Evolutionary conservation across 2,329 filamentous ascomycete genomes (phyloP), one percentile per base, ranked within the genome.

Genomic region (Phialemonium atrogriseum): DNA sequence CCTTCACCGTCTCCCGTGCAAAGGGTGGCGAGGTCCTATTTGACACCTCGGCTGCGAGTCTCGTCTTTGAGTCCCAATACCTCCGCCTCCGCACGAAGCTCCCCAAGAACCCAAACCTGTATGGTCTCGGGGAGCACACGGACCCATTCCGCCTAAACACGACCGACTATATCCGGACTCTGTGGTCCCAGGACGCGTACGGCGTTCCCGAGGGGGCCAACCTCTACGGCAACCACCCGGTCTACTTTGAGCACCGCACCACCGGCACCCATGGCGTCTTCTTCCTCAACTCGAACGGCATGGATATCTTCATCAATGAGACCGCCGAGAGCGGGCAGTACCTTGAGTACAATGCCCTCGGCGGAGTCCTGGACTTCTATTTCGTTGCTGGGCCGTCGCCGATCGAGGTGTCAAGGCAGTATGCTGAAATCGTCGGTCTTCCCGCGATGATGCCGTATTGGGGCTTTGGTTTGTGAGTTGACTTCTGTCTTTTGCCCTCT

Each of bases 41-140:
- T 50, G 78, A 88, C 45, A 84, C 81, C 0, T 74, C 75, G 1
- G 77, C 68, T 1, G 70, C 72, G 4, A 62, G 66, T 7, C 59
- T 91, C 9, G 63, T 91, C 25, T 91, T 87, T 45, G 79, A 91
- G 56, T 75, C 74, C 9, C 84, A 91, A 53, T 91, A 86, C 46
- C 56, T 91, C 15, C 73, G 78, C 13, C 63, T 89, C 36, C 70
- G 80, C 25, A 88, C 84, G 2, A 71, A 65, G 38, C 63, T 91
- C 9, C 83, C 84, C 0, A 54, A 71, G 1, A 62, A 76, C 32
- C 80, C 83, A 0, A 74, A 81, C 45, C 59, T 91, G 5, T 91
- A 91, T 49, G 84, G 85, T 1, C 66, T 89, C 2, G 84, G 84
- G 21, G 84, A 89, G 56, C 80, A 86, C 50, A 78, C 73, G 3